Percentiles rank a stretch among this genome's conserved stretches.
Conservation (phyloP, 768 basidiomycete genomes). For the Filobasidium floriforme region DNA sequence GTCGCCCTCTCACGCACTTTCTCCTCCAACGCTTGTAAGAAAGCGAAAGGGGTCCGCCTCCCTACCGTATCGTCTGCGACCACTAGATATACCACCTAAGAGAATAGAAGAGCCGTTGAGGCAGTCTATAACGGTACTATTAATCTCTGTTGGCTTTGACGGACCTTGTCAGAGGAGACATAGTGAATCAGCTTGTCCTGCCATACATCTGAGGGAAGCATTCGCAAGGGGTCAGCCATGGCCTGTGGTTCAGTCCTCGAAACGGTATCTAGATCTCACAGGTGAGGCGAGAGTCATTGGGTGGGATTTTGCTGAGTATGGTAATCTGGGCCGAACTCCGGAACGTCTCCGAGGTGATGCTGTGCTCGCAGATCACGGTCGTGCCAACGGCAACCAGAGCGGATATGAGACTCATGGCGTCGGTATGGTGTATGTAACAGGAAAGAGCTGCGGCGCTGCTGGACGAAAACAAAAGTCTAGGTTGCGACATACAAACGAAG, state of each 20-base stretch:
- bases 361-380: slow-evolving; percentile 79
- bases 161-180: slow-evolving; percentile 75
- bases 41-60: slow-evolving; percentile 87
- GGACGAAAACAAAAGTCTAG: too few species aligned
- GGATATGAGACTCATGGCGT: slow-evolving; percentile 56
- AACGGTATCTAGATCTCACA: too few species aligned
- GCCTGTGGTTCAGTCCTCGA: not conserved
- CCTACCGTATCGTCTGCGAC: slow-evolving; percentile 92
- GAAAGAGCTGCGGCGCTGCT: too few species aligned
- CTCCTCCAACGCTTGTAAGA: slow-evolving; percentile 72
- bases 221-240: not conserved
- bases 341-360: slow-evolving; percentile 72
- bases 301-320: slow-evolving; percentile 90
- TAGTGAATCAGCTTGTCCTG: slow-evolving; percentile 86
- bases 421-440: too few species aligned
- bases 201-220: slow-evolving; percentile 36
- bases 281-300: slow-evolving; percentile 61
- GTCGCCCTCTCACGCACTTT: slow-evolving; percentile 42
- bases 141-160: too few species aligned
- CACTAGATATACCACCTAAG: slow-evolving; percentile 79
- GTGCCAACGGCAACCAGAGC: slow-evolving; percentile 72
- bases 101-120: too few species aligned
- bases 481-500: too few species aligned
- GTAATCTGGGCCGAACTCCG: slow-evolving; percentile 62
- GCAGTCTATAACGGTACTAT: too few species aligned